These are phyloP conservation scores for Crithidia fasciculata DNA, from an alignment of 208 protist species.

Conservation along the genomic window DNA sequence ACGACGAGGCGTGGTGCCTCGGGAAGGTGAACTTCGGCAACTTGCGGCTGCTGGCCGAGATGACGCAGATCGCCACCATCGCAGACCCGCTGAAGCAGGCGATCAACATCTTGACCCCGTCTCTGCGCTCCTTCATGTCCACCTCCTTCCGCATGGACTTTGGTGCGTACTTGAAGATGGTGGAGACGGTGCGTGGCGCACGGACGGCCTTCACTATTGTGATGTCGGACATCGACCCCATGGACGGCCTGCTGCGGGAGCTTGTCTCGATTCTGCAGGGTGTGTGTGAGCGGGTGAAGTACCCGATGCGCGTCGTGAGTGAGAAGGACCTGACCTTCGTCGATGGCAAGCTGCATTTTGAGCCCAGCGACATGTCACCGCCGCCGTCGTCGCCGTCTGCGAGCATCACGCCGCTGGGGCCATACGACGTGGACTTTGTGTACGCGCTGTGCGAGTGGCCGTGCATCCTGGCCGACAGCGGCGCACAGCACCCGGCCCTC, in stretches of 20 bases:
- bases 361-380: slow-evolving; percentile 13
- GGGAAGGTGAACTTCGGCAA: slow-evolving; percentile 54
- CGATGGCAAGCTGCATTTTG: slow-evolving; percentile 44
- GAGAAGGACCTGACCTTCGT: slow-evolving; percentile 54
- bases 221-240: slow-evolving; percentile 14
- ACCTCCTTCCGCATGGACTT: slow-evolving; percentile 60
- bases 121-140: slow-evolving; percentile 33
- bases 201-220: slow-evolving; percentile 75
- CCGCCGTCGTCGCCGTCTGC: slow-evolving; percentile 13
- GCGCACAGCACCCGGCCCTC: slow-evolving; percentile 41
- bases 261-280: slow-evolving; percentile 38
- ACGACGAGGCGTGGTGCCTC: slow-evolving; percentile 66
- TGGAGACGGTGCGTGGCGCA: slow-evolving; percentile 53
- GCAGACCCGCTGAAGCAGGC: slow-evolving; percentile 13
- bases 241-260: slow-evolving; percentile 44
- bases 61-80: slow-evolving; percentile 29
- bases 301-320: slow-evolving; percentile 57
- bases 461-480: slow-evolving; percentile 45
- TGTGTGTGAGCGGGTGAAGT: slow-evolving; percentile 54
- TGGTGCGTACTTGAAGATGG: slow-evolving; percentile 48
- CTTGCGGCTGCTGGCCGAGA: slow-evolving; percentile 40
- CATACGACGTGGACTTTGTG: slow-evolving; percentile 62
- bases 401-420: slow-evolving; percentile 19
- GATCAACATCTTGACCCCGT: slow-evolving; percentile 28
- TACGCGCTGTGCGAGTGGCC: slow-evolving; percentile 59